These are phyloP conservation scores for Wickerhamomyces canadensis DNA, from an alignment of 805 yeast genomes.

Conservation along the genomic window DNA sequence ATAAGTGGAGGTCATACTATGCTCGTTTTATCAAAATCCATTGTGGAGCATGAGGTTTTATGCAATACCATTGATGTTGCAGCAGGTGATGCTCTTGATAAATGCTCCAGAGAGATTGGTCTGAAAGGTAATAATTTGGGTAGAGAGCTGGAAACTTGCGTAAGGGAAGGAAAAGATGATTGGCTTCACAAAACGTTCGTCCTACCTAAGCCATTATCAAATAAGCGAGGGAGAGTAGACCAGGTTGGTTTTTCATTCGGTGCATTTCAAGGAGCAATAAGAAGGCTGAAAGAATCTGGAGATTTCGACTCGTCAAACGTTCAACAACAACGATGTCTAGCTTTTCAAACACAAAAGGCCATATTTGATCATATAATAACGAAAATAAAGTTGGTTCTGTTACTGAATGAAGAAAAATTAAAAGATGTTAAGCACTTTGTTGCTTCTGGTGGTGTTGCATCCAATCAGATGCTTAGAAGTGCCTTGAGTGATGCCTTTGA, in stretches of 20 bases:
- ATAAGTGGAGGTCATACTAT: slow-evolving; percentile 95
- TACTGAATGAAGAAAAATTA: slow-evolving; percentile 35
- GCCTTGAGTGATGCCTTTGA: slow-evolving; percentile 38
- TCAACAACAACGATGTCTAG: slow-evolving; percentile 38
- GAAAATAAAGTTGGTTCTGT: slow-evolving; percentile 50
- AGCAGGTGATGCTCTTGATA: slow-evolving; percentile 89
- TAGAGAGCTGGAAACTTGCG: slow-evolving; percentile 63
- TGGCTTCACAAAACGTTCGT: slow-evolving; percentile 21
- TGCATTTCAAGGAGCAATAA: slow-evolving; percentile 57
- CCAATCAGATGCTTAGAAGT: slow-evolving; percentile 53
- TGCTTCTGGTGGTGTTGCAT: slow-evolving; percentile 93
- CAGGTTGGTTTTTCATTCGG: slow-evolving; percentile 68
- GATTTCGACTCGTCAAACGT: slow-evolving; percentile 18
- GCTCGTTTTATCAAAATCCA: slow-evolving; percentile 60
- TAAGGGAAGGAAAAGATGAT: slow-evolving; percentile 29
- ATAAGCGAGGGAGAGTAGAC: slow-evolving; percentile 40
- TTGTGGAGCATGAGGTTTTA: slow-evolving; percentile 64
- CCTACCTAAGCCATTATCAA: slow-evolving; percentile 50
- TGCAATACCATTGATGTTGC: slow-evolving; percentile 83
- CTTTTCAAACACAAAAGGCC: slow-evolving; percentile 54
- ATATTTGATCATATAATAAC: slow-evolving; percentile 70
- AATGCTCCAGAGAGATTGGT: slow-evolving; percentile 84
- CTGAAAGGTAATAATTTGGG: slow-evolving; percentile 81
- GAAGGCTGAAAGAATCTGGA: slow-evolving; percentile 26
- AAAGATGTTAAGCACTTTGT: slow-evolving; percentile 50